Conservation (phyloP, 1,284 basidiomycete genomes). For the Pseudozyma sp. region DNA sequence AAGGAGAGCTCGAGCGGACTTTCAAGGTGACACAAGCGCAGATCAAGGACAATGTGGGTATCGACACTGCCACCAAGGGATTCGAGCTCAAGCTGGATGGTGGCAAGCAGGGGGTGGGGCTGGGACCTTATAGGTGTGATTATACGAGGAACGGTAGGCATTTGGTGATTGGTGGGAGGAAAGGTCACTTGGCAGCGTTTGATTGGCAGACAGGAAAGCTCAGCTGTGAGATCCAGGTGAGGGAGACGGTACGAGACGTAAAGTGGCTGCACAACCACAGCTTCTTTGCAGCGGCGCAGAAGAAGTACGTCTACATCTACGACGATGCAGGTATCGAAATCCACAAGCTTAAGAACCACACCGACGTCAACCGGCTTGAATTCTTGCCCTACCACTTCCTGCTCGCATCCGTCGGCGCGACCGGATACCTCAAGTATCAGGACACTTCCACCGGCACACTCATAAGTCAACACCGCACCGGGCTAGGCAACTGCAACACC, state of each 20-base stretch:
- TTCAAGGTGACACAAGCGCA: slow-evolving; percentile 88
- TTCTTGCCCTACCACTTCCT: slow-evolving; percentile 97
- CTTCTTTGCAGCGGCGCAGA: slow-evolving; percentile 94
- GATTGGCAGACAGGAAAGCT: slow-evolving; percentile 91
- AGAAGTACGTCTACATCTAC: slow-evolving; percentile 96
- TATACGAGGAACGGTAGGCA: slow-evolving; percentile 92
- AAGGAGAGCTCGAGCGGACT: slow-evolving; percentile 84
- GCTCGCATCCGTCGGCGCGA: slow-evolving; percentile 84
- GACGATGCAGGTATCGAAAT: slow-evolving; percentile 91
- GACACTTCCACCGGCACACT: slow-evolving; percentile 93
- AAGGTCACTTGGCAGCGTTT: slow-evolving; percentile 92
- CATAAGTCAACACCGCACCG: slow-evolving; percentile 81
- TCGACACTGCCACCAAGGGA: slow-evolving; percentile 79
- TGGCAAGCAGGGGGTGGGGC: slow-evolving; percentile 51
- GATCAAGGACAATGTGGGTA: slow-evolving; percentile 78
- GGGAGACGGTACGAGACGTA: slow-evolving; percentile 90
- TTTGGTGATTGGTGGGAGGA: slow-evolving; percentile 73
- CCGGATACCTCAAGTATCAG: slow-evolving; percentile 93
- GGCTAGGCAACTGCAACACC: slow-evolving; percentile 79
- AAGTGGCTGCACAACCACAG: slow-evolving; percentile 93
- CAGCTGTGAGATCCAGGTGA: slow-evolving; percentile 87
- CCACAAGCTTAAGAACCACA: slow-evolving; percentile 78
- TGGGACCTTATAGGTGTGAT: slow-evolving; percentile 81
- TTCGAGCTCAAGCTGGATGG: slow-evolving; percentile 86
- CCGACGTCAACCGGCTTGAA: slow-evolving; percentile 90